Percentiles rank a stretch among this genome's conserved stretches.
Evolutionary conservation across 2,329 filamentous ascomycete genomes (phyloP).

Genomic region (Zymoseptoria tritici): DNA sequence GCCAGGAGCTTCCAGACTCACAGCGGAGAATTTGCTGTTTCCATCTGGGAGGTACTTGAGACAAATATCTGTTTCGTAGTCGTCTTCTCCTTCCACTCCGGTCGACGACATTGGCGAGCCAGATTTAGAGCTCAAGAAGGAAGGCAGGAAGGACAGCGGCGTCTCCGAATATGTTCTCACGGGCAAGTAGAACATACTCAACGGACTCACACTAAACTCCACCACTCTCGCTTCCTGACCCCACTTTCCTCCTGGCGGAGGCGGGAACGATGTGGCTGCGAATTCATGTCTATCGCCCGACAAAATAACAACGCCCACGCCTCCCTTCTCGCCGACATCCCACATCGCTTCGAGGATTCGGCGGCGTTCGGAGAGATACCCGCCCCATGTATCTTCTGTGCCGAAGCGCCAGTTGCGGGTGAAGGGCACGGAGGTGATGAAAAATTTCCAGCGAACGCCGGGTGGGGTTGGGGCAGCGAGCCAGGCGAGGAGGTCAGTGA

Average conservation of each 20-base stretch:
- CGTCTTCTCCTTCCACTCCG: constrained; percentile 34
- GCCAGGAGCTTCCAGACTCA: constrained; percentile 66
- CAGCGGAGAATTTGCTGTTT: constrained; percentile 78
- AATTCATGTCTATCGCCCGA: constrained; percentile 97
- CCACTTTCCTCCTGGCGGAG: constrained; percentile 46
- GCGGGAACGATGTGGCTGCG: constrained; percentile 70
- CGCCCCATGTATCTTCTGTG: constrained; percentile 85
- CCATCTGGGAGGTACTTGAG: constrained; percentile 81
- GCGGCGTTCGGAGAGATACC: constrained; percentile 74
- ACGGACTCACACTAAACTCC: constrained; percentile 84
- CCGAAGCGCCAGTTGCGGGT: constrained; percentile 97
- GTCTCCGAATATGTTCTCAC: constrained; percentile 70
- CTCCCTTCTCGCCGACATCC: constrained; percentile 62
- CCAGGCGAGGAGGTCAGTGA: constrained; percentile 72
- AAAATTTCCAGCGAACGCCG: constrained; percentile 86
- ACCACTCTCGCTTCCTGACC: constrained; percentile 60
- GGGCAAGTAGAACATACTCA: constrained; percentile 92
- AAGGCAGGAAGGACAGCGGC: neutral
- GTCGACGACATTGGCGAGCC: constrained; percentile 9
- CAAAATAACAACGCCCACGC: constrained; percentile 73
- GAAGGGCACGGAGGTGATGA: constrained; percentile 85
- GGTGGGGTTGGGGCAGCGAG: constrained; percentile 62
- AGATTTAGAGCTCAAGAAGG: neutral
- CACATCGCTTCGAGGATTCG: constrained; percentile 85
- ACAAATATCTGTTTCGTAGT: constrained; percentile 67